Percentiles rank a stretch among this genome's conserved stretches.
phyloP scores from a whole-genome alignment of 140 eudicot genomes.

The Cichorium intybus region DNA sequence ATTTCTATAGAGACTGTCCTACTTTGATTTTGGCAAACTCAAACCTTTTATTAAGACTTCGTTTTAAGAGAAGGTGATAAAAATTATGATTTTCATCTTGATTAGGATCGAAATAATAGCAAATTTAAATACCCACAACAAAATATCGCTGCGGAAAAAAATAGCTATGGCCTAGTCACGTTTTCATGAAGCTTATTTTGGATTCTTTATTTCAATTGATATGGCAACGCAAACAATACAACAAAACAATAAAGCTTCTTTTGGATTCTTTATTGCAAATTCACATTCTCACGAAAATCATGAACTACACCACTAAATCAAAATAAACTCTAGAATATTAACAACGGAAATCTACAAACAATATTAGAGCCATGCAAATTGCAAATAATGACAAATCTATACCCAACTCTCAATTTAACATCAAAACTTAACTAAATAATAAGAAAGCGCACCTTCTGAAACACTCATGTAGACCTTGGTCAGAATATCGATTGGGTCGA shows the following conservation, averaged over 20 bases:
- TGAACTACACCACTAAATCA: not conserved
- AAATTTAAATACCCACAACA: not conserved
- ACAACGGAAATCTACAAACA: slow-evolving; percentile 4
- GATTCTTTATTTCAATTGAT: no score
- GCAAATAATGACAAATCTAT: not conserved
- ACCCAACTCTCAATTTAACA: not conserved
- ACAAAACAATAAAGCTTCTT: not conserved
- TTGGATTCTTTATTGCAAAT: no score
- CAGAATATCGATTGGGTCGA: not conserved
- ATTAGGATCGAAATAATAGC: not conserved
- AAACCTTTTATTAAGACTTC: not conserved
- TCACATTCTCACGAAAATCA: not conserved
- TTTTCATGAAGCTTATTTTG: no score
- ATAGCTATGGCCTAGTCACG: no score
- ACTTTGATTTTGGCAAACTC: not conserved
- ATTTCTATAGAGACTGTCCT: no score
- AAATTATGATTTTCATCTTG: not conserved
- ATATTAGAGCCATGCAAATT: not conserved
- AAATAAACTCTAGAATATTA: not conserved
- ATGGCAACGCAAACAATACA: no score
- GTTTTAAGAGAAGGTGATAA: not conserved
- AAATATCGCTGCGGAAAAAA: not conserved
- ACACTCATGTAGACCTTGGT: not conserved
- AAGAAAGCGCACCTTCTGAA: slow-evolving; percentile 11
- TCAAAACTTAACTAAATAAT: not conserved